Conservation (phyloP, 2,329 filamentous ascomycete species). For the Xylariaceae sp. region DNA sequence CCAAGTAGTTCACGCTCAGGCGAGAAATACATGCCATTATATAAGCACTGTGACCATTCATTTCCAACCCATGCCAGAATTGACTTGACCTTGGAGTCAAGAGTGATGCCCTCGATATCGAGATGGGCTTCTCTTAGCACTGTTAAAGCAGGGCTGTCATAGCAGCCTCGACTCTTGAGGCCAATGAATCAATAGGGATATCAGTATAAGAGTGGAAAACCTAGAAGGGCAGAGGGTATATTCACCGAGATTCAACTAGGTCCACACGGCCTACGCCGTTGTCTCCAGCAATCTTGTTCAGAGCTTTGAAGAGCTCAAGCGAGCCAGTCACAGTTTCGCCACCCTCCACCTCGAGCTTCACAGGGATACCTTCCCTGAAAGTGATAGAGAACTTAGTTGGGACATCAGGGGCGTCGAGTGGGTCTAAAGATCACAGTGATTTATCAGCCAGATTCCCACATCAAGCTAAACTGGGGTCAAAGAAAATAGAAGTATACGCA, state of each 20-base stretch:
- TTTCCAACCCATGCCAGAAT: conserved; percentile 65
- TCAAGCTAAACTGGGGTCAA: no score
- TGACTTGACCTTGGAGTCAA: conserved; percentile 64
- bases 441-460: no score
- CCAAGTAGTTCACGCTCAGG: conserved; percentile 63
- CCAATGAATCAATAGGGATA: conserved; percentile 68
- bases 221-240: background rate
- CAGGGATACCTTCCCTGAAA: conserved; percentile 78
- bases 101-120: conserved; percentile 63
- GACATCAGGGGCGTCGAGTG: conserved; percentile 71
- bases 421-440: conserved; percentile 50
- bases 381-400: conserved; percentile 74
- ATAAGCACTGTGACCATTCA: conserved; percentile 54
- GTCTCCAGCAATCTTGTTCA: conserved; percentile 73
- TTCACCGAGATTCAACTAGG: conserved; percentile 60
- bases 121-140: conserved; percentile 47
- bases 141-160: conserved; percentile 68
- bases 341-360: conserved; percentile 56
- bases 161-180: conserved; percentile 81
- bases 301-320: conserved; percentile 73
- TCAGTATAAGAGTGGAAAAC: conserved; percentile 3
- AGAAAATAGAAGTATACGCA: conserved; percentile 28
- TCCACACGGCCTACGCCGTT: conserved; percentile 79
- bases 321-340: conserved; percentile 70
- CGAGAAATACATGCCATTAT: conserved; percentile 59